Evolutionary conservation across 495 filamentous ascomycete genomes (phyloP).

Genomic region (Margaritispora aquatica): DNA sequence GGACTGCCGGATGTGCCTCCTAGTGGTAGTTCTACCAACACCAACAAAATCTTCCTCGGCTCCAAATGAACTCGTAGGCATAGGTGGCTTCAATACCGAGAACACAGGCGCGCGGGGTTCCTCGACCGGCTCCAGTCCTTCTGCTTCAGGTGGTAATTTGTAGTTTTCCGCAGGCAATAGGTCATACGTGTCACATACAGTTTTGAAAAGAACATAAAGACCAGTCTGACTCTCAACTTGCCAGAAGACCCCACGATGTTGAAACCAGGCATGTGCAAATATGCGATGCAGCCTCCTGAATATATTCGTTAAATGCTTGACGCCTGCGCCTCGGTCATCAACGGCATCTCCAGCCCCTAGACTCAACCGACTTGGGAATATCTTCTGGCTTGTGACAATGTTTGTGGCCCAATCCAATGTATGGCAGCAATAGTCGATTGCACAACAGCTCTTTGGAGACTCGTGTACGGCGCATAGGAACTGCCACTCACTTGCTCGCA

Average conservation of each 20-base stretch:
- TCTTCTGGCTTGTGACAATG: constrained; percentile 80
- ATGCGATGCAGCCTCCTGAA: constrained; percentile 92
- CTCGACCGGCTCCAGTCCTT: constrained; percentile 54
- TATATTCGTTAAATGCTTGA: constrained; percentile 86
- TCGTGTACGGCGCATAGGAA: constrained; percentile 98
- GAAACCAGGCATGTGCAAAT: constrained; percentile 98
- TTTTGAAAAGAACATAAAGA: constrained; percentile 93
- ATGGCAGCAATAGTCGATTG: constrained; percentile 98
- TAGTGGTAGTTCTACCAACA: constrained; percentile 53
- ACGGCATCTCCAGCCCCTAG: constrained; percentile 45
- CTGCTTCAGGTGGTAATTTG: constrained; percentile 88
- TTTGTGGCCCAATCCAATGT: constrained; percentile 96
- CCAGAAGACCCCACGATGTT: constrained; percentile 94
- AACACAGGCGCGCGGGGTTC: constrained; percentile 19
- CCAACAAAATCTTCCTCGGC: constrained; percentile 37
- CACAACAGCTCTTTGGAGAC: constrained; percentile 88
- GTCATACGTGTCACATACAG: constrained; percentile 83
- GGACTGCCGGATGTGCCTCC: constrained; percentile 64
- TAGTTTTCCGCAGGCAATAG: constrained; percentile 91
- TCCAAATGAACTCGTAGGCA: not conserved
- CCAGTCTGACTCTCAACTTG: constrained; percentile 83
- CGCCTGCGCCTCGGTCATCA: constrained; percentile 56
- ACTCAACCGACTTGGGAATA: constrained; percentile 84
- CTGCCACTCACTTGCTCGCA: constrained; percentile 98
- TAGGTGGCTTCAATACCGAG: constrained; percentile 28